Conservation (phyloP, 1,284 basidiomycete genomes). For the Stygiomarasmius scandens region DNA sequence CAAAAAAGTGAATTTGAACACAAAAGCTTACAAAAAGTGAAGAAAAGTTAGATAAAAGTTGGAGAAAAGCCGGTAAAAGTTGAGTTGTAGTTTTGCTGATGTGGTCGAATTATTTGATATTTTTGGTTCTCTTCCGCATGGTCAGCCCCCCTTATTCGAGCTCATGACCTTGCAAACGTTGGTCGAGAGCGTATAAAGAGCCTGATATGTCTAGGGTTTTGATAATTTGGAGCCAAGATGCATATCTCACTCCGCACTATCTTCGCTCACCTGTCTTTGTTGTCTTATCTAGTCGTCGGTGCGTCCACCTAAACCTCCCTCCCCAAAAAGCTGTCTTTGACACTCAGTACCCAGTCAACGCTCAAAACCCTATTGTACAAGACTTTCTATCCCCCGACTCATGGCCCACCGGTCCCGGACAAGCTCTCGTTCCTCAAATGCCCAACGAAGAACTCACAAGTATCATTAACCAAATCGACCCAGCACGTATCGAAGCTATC, state of each 20-base stretch:
- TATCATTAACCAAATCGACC: conserved; percentile 49
- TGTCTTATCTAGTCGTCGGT: neutral
- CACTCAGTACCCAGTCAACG: neutral
- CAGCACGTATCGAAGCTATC: conserved; percentile 44
- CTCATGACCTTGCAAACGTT: neutral
- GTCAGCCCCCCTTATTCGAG: neutral
- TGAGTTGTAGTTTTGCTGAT: no score
- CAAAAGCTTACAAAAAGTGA: no score
- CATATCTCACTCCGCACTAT: neutral
- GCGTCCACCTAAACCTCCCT: neutral
- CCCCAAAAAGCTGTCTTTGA: neutral
- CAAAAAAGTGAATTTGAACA: no score
- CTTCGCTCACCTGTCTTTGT: neutral
- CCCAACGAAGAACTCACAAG: conserved; percentile 44
- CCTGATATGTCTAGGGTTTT: neutral
- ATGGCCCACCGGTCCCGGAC: conserved; percentile 54
- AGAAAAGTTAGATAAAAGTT: no score
- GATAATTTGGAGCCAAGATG: neutral
- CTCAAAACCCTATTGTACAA: conserved; percentile 6
- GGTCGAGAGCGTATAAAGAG: neutral
- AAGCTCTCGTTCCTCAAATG: conserved; percentile 40
- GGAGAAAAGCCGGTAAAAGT: no score
- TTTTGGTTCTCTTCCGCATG: neutral
- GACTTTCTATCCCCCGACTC: conserved; percentile 24
- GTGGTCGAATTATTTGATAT: neutral